These are phyloP conservation scores for Fusarium drepaniforme DNA, from an alignment of 2,329 filamentous ascomycete genomes.

Conservation along the genomic window DNA sequence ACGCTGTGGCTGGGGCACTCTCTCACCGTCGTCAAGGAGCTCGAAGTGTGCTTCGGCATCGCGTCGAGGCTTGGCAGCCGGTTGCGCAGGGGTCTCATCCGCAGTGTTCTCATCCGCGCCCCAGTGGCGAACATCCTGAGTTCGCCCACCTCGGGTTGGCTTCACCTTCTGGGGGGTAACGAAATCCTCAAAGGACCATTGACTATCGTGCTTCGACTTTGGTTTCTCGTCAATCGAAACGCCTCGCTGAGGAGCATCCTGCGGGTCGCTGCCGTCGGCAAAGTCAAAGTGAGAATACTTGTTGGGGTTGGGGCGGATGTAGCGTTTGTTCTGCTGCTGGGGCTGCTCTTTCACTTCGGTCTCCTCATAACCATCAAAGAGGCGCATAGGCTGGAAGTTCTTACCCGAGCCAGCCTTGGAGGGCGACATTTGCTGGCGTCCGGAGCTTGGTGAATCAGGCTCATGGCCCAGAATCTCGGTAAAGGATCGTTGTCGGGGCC, in stretches of 20 bases:
- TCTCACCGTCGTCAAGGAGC: conserved; percentile 79
- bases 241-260: conserved; percentile 59
- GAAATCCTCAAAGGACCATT: conserved; percentile 93
- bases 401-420: conserved; percentile 67
- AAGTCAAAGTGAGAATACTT: conserved; percentile 92
- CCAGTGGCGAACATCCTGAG: conserved; percentile 83
- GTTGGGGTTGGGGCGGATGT: conserved; percentile 76
- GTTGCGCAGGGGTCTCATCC: conserved; percentile 67
- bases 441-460: conserved; percentile 60
- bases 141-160: conserved; percentile 68
- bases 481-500: conserved; percentile 75
- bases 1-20: conserved; percentile 61
- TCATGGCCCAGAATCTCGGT: conserved; percentile 77
- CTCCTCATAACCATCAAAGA: conserved; percentile 69
- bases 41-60: conserved; percentile 89
- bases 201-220: conserved; percentile 75
- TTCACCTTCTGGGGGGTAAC: conserved; percentile 81
- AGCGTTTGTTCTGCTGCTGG: conserved; percentile 56
- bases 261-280: conserved; percentile 71
- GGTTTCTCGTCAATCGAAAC: conserved; percentile 55
- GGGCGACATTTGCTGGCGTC: conserved; percentile 65
- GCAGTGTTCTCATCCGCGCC: conserved; percentile 72
- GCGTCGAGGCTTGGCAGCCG: conserved; percentile 76
- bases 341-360: conserved; percentile 57
- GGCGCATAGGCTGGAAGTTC: conserved; percentile 72